phyloP scores from a whole-genome alignment of 495 filamentous ascomycete species.

The Oleoguttula mirabilis region DNA sequence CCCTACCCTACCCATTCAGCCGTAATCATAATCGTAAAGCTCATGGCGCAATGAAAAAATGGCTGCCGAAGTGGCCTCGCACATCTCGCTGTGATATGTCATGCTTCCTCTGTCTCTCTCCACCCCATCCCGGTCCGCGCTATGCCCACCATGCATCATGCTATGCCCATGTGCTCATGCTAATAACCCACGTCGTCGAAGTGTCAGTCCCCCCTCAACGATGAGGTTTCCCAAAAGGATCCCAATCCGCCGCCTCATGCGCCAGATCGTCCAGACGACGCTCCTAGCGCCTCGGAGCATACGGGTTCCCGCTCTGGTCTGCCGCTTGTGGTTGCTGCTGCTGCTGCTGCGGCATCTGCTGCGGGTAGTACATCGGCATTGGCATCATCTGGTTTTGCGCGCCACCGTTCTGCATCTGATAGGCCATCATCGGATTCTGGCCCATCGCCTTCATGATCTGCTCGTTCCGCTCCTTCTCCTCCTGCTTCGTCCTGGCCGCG shows the following conservation, averaged over 20 bases:
- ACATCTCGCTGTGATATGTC: no score
- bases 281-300: slow-evolving; percentile 8
- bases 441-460: slow-evolving; percentile 12
- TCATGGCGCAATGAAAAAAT: no score
- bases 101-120: no score
- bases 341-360: background rate
- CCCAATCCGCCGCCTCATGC: slow-evolving; percentile 16
- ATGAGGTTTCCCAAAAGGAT: slow-evolving; percentile 12
- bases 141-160: no score
- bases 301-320: slow-evolving; percentile 21
- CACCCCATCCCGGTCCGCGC: no score
- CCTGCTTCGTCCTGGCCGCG: background rate
- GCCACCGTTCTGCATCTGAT: slow-evolving; percentile 1
- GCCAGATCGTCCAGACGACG: background rate
- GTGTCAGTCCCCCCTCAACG: no score
- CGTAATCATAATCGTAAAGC: no score
- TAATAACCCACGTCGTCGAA: no score
- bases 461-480: slow-evolving; percentile 15
- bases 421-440: slow-evolving; percentile 14
- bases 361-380: background rate
- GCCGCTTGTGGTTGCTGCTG: slow-evolving; percentile 4
- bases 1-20: no score
- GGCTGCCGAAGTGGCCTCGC: no score
- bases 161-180: no score
- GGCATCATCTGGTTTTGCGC: slow-evolving; percentile 1